Conservation (phyloP, 768 basidiomycete species). For the Termitomyces bulborhizus region DNA sequence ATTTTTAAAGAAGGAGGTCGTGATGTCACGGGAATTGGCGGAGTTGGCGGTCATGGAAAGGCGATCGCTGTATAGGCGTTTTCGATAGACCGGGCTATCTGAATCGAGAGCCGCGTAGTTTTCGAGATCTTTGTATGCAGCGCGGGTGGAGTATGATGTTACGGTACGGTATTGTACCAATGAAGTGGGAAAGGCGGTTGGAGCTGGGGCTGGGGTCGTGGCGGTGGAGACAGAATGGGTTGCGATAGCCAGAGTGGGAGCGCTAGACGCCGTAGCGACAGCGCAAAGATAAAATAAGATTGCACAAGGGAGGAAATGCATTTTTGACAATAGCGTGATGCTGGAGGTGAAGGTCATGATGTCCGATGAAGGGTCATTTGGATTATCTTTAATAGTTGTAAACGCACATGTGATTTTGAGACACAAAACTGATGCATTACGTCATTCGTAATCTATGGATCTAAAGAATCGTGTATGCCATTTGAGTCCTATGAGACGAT, state of each 20-base stretch:
- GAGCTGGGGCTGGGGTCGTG: background rate
- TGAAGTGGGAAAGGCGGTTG: background rate
- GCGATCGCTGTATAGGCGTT: conserved; percentile 1
- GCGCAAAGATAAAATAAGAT: background rate
- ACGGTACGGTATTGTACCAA: background rate
- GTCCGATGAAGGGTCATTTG: too few species aligned
- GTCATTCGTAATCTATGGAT: background rate
- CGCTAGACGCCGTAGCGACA: background rate
- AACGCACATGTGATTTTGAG: conserved; percentile 3
- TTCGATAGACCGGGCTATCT: conserved; percentile 1
- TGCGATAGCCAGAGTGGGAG: background rate
- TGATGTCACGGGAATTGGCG: background rate
- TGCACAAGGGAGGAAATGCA: background rate
- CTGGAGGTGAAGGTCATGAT: background rate
- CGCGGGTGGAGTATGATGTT: background rate
- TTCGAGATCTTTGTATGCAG: background rate
- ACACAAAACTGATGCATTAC: background rate
- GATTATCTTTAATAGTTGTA: background rate
- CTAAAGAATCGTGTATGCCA: background rate
- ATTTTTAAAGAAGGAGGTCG: background rate
- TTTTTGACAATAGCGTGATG: background rate
- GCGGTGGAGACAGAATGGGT: background rate
- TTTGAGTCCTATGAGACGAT: background rate
- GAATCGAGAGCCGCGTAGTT: background rate
- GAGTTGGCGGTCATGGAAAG: background rate